These are phyloP conservation scores for Hemisphaericaspora xylofermentans DNA, from an alignment of 1,139 yeast genomes.

Conservation along the genomic window DNA sequence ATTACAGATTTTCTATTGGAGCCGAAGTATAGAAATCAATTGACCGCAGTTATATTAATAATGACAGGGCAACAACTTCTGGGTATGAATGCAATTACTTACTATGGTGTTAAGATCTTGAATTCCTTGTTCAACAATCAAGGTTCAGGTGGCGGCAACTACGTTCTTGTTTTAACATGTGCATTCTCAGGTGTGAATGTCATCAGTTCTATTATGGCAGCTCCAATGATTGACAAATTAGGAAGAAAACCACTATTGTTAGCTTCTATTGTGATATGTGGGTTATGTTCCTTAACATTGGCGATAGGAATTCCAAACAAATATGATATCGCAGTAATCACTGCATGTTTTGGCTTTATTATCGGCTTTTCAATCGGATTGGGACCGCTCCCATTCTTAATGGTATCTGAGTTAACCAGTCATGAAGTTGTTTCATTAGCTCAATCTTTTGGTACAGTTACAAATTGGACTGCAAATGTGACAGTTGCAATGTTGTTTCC, in stretches of 20 bases:
- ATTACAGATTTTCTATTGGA: constrained; percentile 24
- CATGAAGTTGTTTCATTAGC: constrained; percentile 73
- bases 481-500: constrained; percentile 79
- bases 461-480: constrained; percentile 86
- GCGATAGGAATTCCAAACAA: constrained; percentile 57
- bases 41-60: constrained; percentile 30
- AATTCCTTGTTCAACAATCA: constrained; percentile 24
- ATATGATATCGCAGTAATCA: constrained; percentile 38
- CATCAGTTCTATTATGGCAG: constrained; percentile 25
- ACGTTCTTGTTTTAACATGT: constrained; percentile 30
- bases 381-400: constrained; percentile 87
- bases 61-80: constrained; percentile 43
- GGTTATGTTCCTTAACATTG: constrained; percentile 55
- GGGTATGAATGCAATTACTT: constrained; percentile 43
- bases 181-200: constrained; percentile 33
- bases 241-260: constrained; percentile 74
- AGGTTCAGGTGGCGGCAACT: constrained; percentile 24
- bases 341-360: constrained; percentile 70
- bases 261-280: constrained; percentile 63
- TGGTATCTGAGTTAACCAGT: constrained; percentile 80
- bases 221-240: constrained; percentile 42
- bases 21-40: constrained; percentile 24
- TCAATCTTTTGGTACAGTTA: constrained; percentile 81
- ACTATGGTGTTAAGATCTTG: constrained; percentile 31
- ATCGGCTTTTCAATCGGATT: constrained; percentile 80